These are phyloP conservation scores for Basidiobolus meristosporus DNA, from an alignment of 371 early-diverging fungal species.

Conservation along the genomic window DNA sequence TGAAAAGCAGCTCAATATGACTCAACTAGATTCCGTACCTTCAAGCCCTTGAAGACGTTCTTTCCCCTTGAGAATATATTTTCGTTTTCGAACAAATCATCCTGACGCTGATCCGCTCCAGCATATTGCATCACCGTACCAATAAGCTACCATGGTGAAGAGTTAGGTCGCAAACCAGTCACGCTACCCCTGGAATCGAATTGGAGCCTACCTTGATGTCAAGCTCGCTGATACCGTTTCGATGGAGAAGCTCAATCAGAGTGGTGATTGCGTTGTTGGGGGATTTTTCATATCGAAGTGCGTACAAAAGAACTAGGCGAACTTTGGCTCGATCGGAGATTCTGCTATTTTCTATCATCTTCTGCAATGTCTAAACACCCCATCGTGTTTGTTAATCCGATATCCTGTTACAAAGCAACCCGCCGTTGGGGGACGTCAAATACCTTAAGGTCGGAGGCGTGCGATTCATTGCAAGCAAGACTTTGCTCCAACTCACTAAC, in stretches of 20 bases:
- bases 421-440: not conserved
- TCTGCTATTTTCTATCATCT: conserved; percentile 35
- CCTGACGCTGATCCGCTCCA: conserved; percentile 64
- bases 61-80: conserved; percentile 63
- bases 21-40: conserved; percentile 21
- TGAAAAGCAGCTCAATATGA: too few relatives aligned
- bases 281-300: conserved; percentile 73
- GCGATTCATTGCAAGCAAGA: conserved; percentile 73
- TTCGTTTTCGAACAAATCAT: conserved; percentile 71
- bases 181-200: not conserved
- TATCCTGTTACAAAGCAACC: not conserved
- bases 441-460: conserved; percentile 60
- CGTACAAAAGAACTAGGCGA: conserved; percentile 63
- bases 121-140: conserved; percentile 58
- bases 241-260: conserved; percentile 44
- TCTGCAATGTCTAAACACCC: conserved; percentile 26
- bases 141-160: too few relatives aligned
- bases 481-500: conserved; percentile 88
- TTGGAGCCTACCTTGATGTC: conserved; percentile 34
- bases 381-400: not conserved
- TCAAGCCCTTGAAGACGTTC: conserved; percentile 67
- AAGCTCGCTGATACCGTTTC: conserved; percentile 42
- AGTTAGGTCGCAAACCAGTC: too few relatives aligned
- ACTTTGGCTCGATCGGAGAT: conserved; percentile 59
- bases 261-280: conserved; percentile 40